Conservation (phyloP, 495 filamentous ascomycete species). For the Podospora pseudopauciseta region DNA sequence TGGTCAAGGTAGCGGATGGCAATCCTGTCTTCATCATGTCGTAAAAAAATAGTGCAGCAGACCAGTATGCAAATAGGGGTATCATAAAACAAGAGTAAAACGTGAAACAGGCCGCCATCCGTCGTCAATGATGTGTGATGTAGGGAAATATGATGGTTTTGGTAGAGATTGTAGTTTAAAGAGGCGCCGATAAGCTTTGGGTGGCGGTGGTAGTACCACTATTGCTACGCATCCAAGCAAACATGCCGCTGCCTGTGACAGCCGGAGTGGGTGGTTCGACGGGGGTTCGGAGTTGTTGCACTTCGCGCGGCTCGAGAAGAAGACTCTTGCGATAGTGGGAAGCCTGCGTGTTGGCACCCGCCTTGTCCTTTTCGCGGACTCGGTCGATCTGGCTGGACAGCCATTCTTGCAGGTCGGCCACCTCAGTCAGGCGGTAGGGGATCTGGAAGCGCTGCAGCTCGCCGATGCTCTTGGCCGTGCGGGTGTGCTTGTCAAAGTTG, state of each 20-base stretch:
- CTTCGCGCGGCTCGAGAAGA: constrained; percentile 79
- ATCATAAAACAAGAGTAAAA: constrained; percentile 15
- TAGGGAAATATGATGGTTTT: neutral
- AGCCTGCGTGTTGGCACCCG: constrained; percentile 63
- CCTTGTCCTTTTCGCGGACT: constrained; percentile 71
- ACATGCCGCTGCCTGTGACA: constrained; percentile 25
- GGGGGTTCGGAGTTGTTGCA: constrained; percentile 46
- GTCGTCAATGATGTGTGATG: neutral
- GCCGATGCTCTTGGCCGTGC: constrained; percentile 90
- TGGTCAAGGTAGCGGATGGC: neutral
- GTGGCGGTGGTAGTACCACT: constrained; percentile 7
- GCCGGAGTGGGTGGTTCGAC: constrained; percentile 38
- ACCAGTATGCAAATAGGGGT: constrained; percentile 18
- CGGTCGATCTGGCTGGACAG: constrained; percentile 79
- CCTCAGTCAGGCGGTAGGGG: constrained; percentile 78
- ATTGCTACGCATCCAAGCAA: constrained; percentile 33
- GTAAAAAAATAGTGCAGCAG: constrained; percentile 3
- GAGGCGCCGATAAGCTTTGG: constrained; percentile 18
- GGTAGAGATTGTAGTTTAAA: constrained; percentile 10
- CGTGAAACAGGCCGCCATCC: neutral
- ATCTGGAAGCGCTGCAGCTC: constrained; percentile 97
- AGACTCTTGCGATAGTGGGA: constrained; percentile 84
- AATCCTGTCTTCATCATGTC: constrained; percentile 5
- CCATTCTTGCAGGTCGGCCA: constrained; percentile 92
- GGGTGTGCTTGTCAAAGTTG: constrained; percentile 97